Base-by-base conservation (phyloP, 805 yeast species). In the Starmerella sp. region DNA sequence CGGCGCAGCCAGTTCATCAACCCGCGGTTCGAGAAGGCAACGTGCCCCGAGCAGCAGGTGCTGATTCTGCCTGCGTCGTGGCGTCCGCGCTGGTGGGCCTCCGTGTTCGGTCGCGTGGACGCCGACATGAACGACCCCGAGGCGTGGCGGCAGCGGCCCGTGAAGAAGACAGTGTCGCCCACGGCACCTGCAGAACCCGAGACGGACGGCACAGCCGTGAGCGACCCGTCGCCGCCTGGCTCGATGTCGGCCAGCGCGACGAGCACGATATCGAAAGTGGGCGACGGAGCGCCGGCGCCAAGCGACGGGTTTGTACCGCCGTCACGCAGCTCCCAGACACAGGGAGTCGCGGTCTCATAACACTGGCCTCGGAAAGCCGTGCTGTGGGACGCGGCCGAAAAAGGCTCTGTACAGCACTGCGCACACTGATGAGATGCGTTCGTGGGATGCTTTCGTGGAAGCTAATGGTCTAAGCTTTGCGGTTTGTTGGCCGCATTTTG, bases 81-180 rank as follows among this genome's bases (percentile, higher is more conserved):
- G 60, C 43, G 35, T 30, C 61, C 67, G 22, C 77, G 78, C 59
- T 91, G 95, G 91, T 90, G 97, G 97, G 79, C 77, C 65, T 95
- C 87, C 62, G 71, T 86, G 30, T 86, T 84, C 65, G 95, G 96
- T 0, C 71, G 91, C 52, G 72, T 80, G 4, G 84, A 85, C 64
- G 79, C 80, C 42, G 88, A 83, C 60, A 76, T 82, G 82, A 80
- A 81, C 48, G 65, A 63, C 51, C 62, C 61, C 11, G 57, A 60
- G 9, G 66, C 66, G 11, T 63, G 66, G 66, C 59, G 63, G n/a
- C 36, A 35, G 31, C 42, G 54, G 30, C 52, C 58, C 5, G 59
- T 50, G 41, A 30, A 44, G 30, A 35, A 32, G 15, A 6, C 51
- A 5, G 31, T 15, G 5, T 28, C 36, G n/a, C 4, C 35, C n/a